These are phyloP conservation scores for Hypoxylon trugodes DNA, from an alignment of 495 filamentous ascomycete genomes.

Conservation along the genomic window DNA sequence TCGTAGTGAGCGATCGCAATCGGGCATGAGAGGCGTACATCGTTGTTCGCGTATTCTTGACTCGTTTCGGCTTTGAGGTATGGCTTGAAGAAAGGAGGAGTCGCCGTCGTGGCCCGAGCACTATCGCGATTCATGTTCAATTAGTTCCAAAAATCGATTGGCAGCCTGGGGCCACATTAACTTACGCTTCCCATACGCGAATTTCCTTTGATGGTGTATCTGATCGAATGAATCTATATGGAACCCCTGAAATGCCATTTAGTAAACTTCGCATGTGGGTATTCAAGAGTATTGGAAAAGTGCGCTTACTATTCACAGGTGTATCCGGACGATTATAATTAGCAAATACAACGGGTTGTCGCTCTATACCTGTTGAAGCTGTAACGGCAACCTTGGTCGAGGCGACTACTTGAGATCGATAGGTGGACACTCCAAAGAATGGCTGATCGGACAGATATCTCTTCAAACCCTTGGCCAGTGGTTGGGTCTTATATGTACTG, in stretches of 20 bases:
- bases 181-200: conserved; percentile 63
- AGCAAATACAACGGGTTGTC: conserved; percentile 53
- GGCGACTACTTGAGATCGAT: conserved; percentile 33
- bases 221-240: conserved; percentile 56
- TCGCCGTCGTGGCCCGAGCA: conserved; percentile 59
- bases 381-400: conserved; percentile 59
- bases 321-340: conserved; percentile 60
- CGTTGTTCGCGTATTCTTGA: conserved; percentile 55
- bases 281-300: not conserved
- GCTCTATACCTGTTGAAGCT: conserved; percentile 49
- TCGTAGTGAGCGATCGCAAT: conserved; percentile 56
- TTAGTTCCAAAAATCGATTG: conserved; percentile 21
- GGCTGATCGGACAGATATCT: conserved; percentile 41
- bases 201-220: conserved; percentile 53
- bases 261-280: not conserved
- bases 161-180: not conserved
- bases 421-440: conserved; percentile 51
- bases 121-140: conserved; percentile 21
- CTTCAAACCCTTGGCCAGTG: conserved; percentile 47
- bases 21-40: conserved; percentile 58
- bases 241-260: conserved; percentile 15
- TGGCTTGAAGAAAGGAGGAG: conserved; percentile 57
- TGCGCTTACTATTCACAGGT: conserved; percentile 13
- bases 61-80: conserved; percentile 51
- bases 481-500: conserved; percentile 54